Evolutionary conservation across 78 protist species (phyloP).

Genomic region (Emiliania huxleyi): DNA sequence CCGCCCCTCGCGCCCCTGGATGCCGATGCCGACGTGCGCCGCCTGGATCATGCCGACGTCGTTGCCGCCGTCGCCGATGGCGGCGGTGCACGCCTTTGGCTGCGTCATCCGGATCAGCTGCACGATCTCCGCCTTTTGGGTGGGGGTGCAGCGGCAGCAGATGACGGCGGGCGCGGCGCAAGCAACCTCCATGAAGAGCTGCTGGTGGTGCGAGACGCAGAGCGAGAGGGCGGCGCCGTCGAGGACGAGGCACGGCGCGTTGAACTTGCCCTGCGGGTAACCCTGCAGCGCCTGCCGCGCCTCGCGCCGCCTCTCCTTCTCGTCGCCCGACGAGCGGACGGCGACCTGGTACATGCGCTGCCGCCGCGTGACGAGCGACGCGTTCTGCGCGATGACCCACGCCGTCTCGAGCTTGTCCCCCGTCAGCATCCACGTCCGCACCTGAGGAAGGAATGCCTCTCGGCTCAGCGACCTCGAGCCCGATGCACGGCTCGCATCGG

Average conservation of each 20-base stretch:
- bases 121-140: conserved; percentile 81
- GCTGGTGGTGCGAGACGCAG: conserved; percentile 63
- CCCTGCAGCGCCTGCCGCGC: conserved; percentile 56
- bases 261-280: conserved; percentile 36
- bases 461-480: too few relatives aligned
- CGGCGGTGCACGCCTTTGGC: conserved; percentile 44
- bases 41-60: conserved; percentile 97
- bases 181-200: conserved; percentile 72
- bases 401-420: conserved; percentile 90
- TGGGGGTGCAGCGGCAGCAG: conserved; percentile 92
- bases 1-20: conserved; percentile 96
- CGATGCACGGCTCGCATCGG: too few relatives aligned
- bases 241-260: conserved; percentile 68
- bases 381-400: conserved; percentile 80
- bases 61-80: conserved; percentile 99
- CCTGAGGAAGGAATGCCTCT: too few relatives aligned
- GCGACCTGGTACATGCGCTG: conserved; percentile 63
- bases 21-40: conserved; percentile 97
- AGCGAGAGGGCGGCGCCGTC: conserved; percentile 82
- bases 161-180: conserved; percentile 84
- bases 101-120: conserved; percentile 35
- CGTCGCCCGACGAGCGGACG: conserved; percentile 31
- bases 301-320: not conserved
- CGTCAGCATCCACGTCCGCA: conserved; percentile 95
- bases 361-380: conserved; percentile 70